Evolutionary conservation across 768 basidiomycete species (phyloP).

Genomic region (Rhizopogon vesiculosus): DNA sequence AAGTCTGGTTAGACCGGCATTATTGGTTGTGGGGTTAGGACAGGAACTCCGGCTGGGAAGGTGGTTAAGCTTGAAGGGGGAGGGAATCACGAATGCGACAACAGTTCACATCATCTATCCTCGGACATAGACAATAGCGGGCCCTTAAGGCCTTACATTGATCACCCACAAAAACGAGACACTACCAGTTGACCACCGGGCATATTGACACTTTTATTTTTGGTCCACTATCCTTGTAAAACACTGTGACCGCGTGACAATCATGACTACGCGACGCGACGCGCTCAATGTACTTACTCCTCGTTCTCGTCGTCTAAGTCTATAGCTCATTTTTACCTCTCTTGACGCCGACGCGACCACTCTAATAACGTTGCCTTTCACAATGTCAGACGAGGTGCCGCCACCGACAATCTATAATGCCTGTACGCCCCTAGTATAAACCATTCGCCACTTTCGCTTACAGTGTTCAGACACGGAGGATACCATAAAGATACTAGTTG

Average conservation of each 20-base stretch:
- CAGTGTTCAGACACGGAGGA: conserved; percentile 47
- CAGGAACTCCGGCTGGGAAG: conserved; percentile 89
- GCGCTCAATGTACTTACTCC: neutral
- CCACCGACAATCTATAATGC: neutral
- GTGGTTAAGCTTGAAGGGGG: conserved; percentile 76
- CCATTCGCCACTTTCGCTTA: neutral
- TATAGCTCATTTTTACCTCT: neutral
- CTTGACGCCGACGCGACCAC: neutral
- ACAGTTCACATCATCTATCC: conserved; percentile 57
- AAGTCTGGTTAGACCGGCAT: conserved; percentile 24
- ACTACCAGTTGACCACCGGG: no score
- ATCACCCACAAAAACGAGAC: no score
- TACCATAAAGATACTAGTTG: conserved; percentile 79
- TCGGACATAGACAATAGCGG: conserved; percentile 20
- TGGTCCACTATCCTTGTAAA: no score
- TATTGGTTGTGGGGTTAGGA: conserved; percentile 77
- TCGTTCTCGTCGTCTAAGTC: neutral
- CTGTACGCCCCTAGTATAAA: neutral
- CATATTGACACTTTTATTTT: no score
- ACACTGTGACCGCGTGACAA: neutral
- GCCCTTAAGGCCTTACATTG: neutral
- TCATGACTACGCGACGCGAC: neutral
- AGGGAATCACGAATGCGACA: conserved; percentile 68
- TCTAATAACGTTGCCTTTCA: neutral
- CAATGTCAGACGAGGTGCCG: neutral